Base-by-base conservation (phyloP, 2,329 filamentous ascomycete genomes). In the Pochonia chlamydosporia region DNA sequence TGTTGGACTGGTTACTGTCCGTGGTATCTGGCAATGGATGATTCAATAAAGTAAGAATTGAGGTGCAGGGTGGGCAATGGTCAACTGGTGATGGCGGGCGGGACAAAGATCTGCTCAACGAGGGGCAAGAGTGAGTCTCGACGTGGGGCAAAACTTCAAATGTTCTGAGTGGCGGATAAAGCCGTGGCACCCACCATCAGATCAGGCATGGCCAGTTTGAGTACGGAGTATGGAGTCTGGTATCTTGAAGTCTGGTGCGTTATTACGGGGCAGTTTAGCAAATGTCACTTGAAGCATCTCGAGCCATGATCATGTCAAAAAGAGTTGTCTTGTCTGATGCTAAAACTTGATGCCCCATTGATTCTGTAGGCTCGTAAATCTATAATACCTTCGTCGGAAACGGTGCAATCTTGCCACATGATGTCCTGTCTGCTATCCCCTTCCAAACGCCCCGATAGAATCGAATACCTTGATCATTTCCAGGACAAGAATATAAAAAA, bases 341-440 rank as follows among this genome's bases (percentile, higher is more conserved):
- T n/a, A 35, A 40, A 40, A 35, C 21, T 40, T 40, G 40, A 43
- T 49, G 43, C 39, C 20, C 43, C 40, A 49, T 42, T 39, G 42
- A 49, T 45, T 42, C n/a, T 46, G 40, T 40, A 35, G 28, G 33
- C 31, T 35, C 39, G 46, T 49, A 49, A 43, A 46, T 49, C 40
- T 46, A 42, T 43, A 20, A 43, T 49, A 28, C 35, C 26, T 26
- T 46, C 33, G 5, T 49, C 43, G 31, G 21, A n/a, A 33, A 23
- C 28, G 33, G 39, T 43, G 40, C 40, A 43, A 21, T 46, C 33
- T 43, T 30, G 39, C 24, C n/a, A 40, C 37, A 46, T 43, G 43
- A 25, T 43, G 33, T 49, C 30, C 42, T 42, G 5, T 39, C 13
- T 23, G 18, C 35, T 39, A 10, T 10, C 18, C 30, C 43, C 14